Percentiles rank a stretch among this genome's conserved stretches.
Conservation (phyloP, 176 grass and related monocot species). For the Oryza glaberrima region DNA sequence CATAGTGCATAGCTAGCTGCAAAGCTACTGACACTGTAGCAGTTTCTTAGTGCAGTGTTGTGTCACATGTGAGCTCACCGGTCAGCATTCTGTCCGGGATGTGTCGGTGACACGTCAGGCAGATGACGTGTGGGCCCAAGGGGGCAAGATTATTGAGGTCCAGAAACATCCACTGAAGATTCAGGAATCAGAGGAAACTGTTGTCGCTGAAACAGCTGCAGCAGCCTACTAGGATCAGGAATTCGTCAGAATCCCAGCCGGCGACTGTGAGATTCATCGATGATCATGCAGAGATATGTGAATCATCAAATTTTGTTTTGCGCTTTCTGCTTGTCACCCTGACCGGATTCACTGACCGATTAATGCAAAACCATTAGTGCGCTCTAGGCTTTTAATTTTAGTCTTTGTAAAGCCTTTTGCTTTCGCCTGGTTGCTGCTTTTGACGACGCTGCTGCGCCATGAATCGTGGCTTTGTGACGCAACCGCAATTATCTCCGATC, state of each 20-base stretch:
- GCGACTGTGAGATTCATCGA: neutral
- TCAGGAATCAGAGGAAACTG: neutral
- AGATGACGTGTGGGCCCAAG: neutral
- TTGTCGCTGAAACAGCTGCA: slow-evolving; percentile 22
- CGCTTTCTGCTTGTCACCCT: neutral
- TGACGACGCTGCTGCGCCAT: slow-evolving; percentile 23
- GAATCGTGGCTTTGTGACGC: slow-evolving; percentile 30
- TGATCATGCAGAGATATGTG: neutral
- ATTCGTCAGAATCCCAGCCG: neutral
- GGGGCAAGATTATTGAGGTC: neutral
- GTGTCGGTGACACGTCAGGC: neutral
- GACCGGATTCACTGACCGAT: slow-evolving; percentile 5
- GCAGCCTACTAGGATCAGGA: neutral
- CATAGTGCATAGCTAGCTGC: neutral
- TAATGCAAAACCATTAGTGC: slow-evolving; percentile 6
- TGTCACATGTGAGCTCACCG: slow-evolving; percentile 16
- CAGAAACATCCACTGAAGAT: neutral
- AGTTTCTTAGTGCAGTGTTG: neutral
- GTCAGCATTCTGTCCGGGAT: neutral
- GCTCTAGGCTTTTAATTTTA: slow-evolving; percentile 10
- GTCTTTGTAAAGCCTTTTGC: neutral
- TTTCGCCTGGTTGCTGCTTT: neutral
- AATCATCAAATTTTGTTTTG: neutral
- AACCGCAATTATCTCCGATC: neutral
- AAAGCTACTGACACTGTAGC: neutral